Base-by-base conservation (phyloP, 164 flowering plant species). In the Amborella trichopoda region DNA sequence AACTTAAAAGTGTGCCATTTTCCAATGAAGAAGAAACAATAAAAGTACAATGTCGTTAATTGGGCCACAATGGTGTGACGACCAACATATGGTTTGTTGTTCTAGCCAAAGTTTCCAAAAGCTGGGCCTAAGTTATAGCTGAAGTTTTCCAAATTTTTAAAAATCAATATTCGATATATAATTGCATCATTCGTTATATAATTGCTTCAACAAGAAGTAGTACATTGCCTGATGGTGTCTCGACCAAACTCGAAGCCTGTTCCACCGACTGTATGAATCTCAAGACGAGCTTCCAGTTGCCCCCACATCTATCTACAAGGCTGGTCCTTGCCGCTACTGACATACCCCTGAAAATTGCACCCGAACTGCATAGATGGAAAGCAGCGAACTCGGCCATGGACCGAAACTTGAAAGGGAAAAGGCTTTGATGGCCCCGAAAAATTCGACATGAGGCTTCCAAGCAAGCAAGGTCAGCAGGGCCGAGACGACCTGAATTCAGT, bases 191-290 rank as follows among this genome's bases (percentile, higher is more conserved):
- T n/a, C n/a, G n/a, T n/a, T n/a, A n/a, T n/a, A n/a, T n/a, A n/a
- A n/a, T n/a, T n/a, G 22, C 44, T 22, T 30, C 34, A 48, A 49
- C 52, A 66, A 63, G 76, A 81, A 64, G 57, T 62, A 68, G 68
- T 83, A 90, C 98, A 65, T 80, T 90, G 86, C 91, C 90, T 52
- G 89, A 66, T 42, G 93, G 65, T 27, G 93, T 79, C 66, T 81
- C 64, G 49, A 76, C 83, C 46, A 75, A 46, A 46, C 63, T 63
- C n/a, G 84, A 81, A 0, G 83, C 70, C 54, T 76, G 81, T 38
- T 81, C 85, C 71, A 83, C 87, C 0, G 80, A 62, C 49, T 80
- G 94, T 81, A 86, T 66, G 59, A 90, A 86, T 73, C 94, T 71
- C 65, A 86, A 43, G 37, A 83, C 72, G 50, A 81, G 72, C 72